A percentile compares a stretch with the other conserved stretches of the same genome.
phyloP scores from a whole-genome alignment of 129 eudicot genomes.

The Rutidosis leptorrhynchoides region DNA sequence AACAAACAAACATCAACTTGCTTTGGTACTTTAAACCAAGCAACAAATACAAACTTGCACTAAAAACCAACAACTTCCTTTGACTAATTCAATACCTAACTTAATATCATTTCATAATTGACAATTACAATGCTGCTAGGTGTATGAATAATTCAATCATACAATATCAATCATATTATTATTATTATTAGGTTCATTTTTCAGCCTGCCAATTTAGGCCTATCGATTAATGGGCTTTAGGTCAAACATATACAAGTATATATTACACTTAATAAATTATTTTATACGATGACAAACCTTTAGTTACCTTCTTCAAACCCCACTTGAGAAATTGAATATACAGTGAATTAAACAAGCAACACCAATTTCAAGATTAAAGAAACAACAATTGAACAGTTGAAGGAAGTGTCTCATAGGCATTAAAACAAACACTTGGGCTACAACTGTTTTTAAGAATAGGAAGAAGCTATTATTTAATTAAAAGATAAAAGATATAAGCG shows the following conservation, averaged over 20 bases:
- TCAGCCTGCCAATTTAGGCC: background rate
- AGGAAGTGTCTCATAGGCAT: constrained; percentile 24
- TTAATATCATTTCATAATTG: constrained; percentile 2
- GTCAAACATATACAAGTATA: background rate
- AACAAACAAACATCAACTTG: constrained; percentile 51
- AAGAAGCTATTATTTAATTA: constrained; percentile 3
- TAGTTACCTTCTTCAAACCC: constrained; percentile 8
- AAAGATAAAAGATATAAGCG: constrained; percentile 19
- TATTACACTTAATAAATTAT: background rate
- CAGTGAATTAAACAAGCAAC: background rate
- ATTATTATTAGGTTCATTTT: too few relatives aligned
- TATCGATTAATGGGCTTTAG: background rate
- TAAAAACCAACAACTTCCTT: constrained; percentile 32
- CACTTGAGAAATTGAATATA: constrained; percentile 11
- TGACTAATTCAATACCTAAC: background rate
- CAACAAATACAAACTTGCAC: constrained; percentile 34
- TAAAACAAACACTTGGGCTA: constrained; percentile 21
- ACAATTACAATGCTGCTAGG: background rate
- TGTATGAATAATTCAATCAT: background rate
- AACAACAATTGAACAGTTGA: constrained; percentile 30
- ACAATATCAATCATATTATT: too few relatives aligned
- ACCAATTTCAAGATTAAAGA: constrained; percentile 12
- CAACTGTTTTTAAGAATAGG: constrained; percentile 24
- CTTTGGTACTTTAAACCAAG: constrained; percentile 27
- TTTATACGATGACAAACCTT: constrained; percentile 19